Percentiles rank a stretch among this genome's conserved stretches.
Evolutionary conservation across 108 stramenopile genomes (phyloP).

Genomic region (Cylindrotheca fusiformis): DNA sequence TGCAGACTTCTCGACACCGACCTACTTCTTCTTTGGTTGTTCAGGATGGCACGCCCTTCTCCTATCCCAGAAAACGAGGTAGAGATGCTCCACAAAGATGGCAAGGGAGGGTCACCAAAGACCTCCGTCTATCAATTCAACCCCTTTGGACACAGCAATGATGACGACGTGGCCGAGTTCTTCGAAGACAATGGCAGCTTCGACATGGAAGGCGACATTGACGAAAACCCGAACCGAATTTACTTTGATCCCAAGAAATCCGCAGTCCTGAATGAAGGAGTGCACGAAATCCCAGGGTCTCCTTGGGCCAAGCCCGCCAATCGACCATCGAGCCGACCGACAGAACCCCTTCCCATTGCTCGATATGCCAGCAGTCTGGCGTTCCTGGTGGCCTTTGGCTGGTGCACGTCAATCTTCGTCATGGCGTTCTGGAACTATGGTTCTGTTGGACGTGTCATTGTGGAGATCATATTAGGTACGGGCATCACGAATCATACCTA

Average conservation of each 20-base stretch:
- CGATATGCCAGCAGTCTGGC: conserved; percentile 31
- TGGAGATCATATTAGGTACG: conserved; percentile 38
- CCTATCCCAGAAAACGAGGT: neutral
- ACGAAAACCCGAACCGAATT: conserved; percentile 17
- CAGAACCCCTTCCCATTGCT: conserved; percentile 47
- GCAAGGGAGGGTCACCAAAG: neutral
- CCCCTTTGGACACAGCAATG: conserved; percentile 23
- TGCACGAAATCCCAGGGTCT: conserved; percentile 44
- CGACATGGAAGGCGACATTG: conserved; percentile 1
- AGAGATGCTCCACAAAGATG: neutral
- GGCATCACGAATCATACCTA: too few relatives aligned
- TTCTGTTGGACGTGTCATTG: conserved; percentile 27
- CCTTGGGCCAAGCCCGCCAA: conserved; percentile 50
- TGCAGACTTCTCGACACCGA: too few relatives aligned
- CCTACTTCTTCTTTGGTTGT: too few relatives aligned
- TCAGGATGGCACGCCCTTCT: neutral
- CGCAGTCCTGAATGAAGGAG: conserved; percentile 32
- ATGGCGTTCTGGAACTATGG: conserved; percentile 37
- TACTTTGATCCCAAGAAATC: conserved; percentile 26
- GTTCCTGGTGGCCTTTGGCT: conserved; percentile 24
- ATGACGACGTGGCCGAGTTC: conserved; percentile 28
- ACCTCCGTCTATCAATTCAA: conserved; percentile 7
- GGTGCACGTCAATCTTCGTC: conserved; percentile 21
- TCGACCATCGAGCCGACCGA: conserved; percentile 32
- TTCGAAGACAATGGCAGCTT: conserved; percentile 13